Conservation (phyloP, 1,139 yeast genomes). For the Entelexis paramagnoliae region DNA sequence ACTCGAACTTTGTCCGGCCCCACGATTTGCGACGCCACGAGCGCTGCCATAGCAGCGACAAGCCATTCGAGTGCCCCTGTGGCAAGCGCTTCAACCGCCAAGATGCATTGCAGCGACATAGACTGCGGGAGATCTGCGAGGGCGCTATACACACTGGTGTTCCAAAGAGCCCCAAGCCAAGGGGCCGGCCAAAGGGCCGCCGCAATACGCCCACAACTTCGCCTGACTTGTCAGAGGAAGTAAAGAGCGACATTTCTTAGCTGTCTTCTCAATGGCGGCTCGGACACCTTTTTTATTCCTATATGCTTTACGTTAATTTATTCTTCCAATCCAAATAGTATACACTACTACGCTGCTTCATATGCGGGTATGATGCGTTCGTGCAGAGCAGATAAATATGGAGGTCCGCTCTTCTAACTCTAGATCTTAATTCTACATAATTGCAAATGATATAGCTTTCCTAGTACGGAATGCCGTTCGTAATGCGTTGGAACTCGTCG, state of each 20-base stretch:
- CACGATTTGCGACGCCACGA: slow-evolving; percentile 89
- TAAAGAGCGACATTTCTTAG: background rate
- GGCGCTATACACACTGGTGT: slow-evolving; percentile 43
- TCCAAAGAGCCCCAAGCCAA: slow-evolving; percentile 16
- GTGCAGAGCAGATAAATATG: too few species aligned
- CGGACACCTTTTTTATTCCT: background rate
- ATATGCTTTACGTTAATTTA: background rate
- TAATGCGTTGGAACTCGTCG: slow-evolving; percentile 91
- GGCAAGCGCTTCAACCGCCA: slow-evolving; percentile 85
- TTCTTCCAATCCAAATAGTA: background rate
- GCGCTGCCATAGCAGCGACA: slow-evolving; percentile 67
- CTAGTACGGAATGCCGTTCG: slow-evolving; percentile 91
- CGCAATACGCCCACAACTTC: slow-evolving; percentile 14
- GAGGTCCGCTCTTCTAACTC: too few species aligned
- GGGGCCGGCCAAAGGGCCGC: slow-evolving; percentile 20
- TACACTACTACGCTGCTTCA: too few species aligned
- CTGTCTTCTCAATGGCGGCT: background rate
- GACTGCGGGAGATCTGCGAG: slow-evolving; percentile 63
- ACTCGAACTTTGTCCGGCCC: slow-evolving; percentile 69
- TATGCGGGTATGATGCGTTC: too few species aligned
- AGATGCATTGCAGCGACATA: slow-evolving; percentile 79
- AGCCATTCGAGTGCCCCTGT: slow-evolving; percentile 71
- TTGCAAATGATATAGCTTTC: background rate
- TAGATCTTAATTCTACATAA: background rate
- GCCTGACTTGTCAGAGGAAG: slow-evolving; percentile 7